Evolutionary conservation across 305 asterid genomes (phyloP).

Genomic region (Galium porrigens): DNA sequence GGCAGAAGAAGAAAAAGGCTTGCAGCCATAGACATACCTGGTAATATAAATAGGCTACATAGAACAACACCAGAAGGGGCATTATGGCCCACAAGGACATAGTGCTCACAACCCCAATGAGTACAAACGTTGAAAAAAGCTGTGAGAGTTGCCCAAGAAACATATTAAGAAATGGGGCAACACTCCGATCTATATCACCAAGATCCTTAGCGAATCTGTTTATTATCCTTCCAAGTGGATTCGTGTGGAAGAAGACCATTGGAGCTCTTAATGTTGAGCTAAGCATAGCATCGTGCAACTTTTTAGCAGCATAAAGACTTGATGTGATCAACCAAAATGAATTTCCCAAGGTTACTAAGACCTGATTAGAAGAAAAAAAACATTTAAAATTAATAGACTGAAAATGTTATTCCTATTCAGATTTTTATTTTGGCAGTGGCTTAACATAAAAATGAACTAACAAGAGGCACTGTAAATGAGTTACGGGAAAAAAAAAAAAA

Average conservation of each 20-base stretch:
- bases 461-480: neutral
- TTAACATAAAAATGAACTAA: neutral
- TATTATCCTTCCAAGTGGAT: constrained; percentile 90
- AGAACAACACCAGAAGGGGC: constrained; percentile 86
- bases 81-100: constrained; percentile 87
- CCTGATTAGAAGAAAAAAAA: constrained; percentile 31
- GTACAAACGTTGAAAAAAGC: constrained; percentile 75
- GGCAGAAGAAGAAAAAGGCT: neutral
- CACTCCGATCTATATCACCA: constrained; percentile 79
- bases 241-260: constrained; percentile 92
- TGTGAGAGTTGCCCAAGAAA: constrained; percentile 66
- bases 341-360: constrained; percentile 48
- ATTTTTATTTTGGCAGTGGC: constrained; percentile 13
- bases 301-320: constrained; percentile 80
- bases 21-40: constrained; percentile 41
- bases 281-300: constrained; percentile 67
- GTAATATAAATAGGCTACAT: constrained; percentile 64
- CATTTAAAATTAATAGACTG: neutral
- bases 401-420: constrained; percentile 9
- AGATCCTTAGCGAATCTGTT: constrained; percentile 92
- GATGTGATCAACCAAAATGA: constrained; percentile 89
- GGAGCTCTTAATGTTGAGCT: constrained; percentile 78
- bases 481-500: neutral
- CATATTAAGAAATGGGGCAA: constrained; percentile 69
- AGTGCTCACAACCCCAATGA: constrained; percentile 84